Percentiles rank a stretch among this genome's conserved stretches.
These are phyloP conservation scores for Otatea glauca DNA, from an alignment of 176 grass and related monocot genomes.

Conservation along the genomic window DNA sequence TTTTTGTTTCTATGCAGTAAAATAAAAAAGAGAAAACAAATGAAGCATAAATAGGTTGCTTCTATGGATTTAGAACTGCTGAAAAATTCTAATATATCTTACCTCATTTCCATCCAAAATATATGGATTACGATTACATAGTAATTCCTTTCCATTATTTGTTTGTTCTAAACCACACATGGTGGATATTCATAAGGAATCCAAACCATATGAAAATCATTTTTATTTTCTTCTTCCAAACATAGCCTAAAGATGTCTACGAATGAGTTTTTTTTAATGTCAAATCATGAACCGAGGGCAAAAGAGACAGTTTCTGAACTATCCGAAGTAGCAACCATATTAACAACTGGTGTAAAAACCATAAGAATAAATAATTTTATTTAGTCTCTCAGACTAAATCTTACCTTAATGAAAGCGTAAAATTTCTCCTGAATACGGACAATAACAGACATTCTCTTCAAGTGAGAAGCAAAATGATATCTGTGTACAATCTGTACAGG, in stretches of 20 bases:
- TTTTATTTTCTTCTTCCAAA: not conserved
- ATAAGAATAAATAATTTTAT: conserved; percentile 24
- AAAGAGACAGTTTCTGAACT: conserved; percentile 22
- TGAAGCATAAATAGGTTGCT: not conserved
- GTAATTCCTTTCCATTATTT: not conserved
- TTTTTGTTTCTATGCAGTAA: not conserved
- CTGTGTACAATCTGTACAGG: conserved; percentile 95
- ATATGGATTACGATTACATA: not conserved
- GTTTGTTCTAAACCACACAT: conserved; percentile 22
- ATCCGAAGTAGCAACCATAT: conserved; percentile 23
- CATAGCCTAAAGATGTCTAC: conserved; percentile 7
- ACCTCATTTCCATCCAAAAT: not conserved
- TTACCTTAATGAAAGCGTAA: conserved; percentile 92
- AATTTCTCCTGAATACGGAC: conserved; percentile 89
- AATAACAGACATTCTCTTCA: conserved; percentile 98
- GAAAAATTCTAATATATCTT: not conserved
- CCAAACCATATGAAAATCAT: conserved; percentile 1
- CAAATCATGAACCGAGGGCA: conserved; percentile 19
- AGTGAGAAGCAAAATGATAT: conserved; percentile 98
- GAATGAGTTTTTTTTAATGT: not conserved
- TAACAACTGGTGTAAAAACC: not conserved
- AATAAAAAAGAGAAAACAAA: conserved; percentile 14
- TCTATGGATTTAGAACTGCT: not conserved
- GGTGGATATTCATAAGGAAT: not conserved
- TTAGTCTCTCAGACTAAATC: conserved; percentile 11